Evolutionary conservation across 2,329 filamentous ascomycete genomes (phyloP).

Genomic region (Claviceps quebecensis): DNA sequence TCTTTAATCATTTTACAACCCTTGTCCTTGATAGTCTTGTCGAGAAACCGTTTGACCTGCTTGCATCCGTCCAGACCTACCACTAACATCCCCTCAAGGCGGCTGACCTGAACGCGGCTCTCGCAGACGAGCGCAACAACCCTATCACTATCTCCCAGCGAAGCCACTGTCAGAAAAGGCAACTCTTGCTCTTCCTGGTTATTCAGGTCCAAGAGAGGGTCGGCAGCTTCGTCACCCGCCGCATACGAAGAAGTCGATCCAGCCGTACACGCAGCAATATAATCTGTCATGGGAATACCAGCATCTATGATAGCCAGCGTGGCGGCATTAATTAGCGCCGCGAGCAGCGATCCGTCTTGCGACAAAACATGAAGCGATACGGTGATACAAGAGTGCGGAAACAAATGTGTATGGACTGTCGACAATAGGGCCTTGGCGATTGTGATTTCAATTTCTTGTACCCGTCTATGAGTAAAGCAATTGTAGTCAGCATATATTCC

Average conservation of each 20-base stretch:
- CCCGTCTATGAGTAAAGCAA: constrained; percentile 41
- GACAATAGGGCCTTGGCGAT: constrained; percentile 64
- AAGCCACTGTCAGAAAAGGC: constrained; percentile 76
- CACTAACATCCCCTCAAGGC: constrained; percentile 83
- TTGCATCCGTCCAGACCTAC: constrained; percentile 87
- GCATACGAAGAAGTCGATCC: constrained; percentile 60
- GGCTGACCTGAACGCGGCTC: constrained; percentile 66
- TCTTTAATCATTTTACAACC: constrained; percentile 50
- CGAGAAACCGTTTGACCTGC: constrained; percentile 68
- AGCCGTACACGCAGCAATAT: constrained; percentile 76
- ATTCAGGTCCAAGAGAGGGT: constrained; percentile 71
- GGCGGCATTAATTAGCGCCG: constrained; percentile 78
- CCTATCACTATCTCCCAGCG: constrained; percentile 57
- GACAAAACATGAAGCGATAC: constrained; percentile 78
- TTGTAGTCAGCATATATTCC: neutral
- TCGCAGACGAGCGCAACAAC: constrained; percentile 75
- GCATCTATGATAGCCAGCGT: constrained; percentile 89
- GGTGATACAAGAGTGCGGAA: constrained; percentile 73
- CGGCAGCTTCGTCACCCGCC: constrained; percentile 51
- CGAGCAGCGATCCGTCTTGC: constrained; percentile 80
- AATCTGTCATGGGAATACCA: constrained; percentile 88
- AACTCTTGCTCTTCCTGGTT: constrained; percentile 72
- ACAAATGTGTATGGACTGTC: constrained; percentile 73
- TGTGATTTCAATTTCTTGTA: constrained; percentile 66
- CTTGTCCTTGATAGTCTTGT: constrained; percentile 62